These are phyloP conservation scores for Aspergillus funiculosus DNA, from an alignment of 495 filamentous ascomycete species.

Conservation along the genomic window DNA sequence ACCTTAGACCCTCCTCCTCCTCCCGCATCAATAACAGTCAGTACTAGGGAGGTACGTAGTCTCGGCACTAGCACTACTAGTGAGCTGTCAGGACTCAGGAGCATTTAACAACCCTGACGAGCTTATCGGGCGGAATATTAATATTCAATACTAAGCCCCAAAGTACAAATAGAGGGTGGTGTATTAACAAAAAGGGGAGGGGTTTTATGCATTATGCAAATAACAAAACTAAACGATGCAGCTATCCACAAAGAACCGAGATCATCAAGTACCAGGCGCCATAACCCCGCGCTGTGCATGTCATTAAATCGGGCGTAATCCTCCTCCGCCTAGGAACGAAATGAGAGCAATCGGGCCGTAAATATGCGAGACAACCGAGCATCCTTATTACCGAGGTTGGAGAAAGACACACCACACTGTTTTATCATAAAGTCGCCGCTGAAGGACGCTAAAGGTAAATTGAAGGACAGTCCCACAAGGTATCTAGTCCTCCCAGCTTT, in stretches of 20 bases:
- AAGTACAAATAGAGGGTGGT: slow-evolving; percentile 13
- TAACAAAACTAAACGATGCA: slow-evolving; percentile 17
- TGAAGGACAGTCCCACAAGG: not conserved
- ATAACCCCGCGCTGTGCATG: slow-evolving; percentile 46
- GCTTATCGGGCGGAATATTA: too few species aligned
- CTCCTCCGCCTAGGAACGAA: slow-evolving; percentile 5
- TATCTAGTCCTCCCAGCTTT: slow-evolving; percentile 88
- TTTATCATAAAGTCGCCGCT: slow-evolving; percentile 6
- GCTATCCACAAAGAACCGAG: slow-evolving; percentile 21
- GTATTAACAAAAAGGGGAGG: slow-evolving; percentile 1
- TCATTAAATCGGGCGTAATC: slow-evolving; percentile 24
- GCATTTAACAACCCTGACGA: too few species aligned
- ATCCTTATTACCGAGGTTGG: not conserved
- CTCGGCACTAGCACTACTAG: too few species aligned
- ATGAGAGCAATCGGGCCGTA: slow-evolving; percentile 6
- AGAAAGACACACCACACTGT: slow-evolving; percentile 4
- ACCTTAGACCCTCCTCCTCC: slow-evolving; percentile 5
- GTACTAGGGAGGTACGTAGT: too few species aligned
- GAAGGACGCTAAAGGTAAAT: slow-evolving; percentile 1
- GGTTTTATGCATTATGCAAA: slow-evolving; percentile 14
- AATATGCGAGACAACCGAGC: not conserved
- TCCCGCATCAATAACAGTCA: slow-evolving; percentile 7
- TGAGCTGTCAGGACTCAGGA: too few species aligned
- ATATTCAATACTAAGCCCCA: not conserved
- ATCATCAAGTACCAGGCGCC: slow-evolving; percentile 34